Evolutionary conservation across 2,329 filamentous ascomycete species (phyloP).

Genomic region (Aspergillus cejpii): DNA sequence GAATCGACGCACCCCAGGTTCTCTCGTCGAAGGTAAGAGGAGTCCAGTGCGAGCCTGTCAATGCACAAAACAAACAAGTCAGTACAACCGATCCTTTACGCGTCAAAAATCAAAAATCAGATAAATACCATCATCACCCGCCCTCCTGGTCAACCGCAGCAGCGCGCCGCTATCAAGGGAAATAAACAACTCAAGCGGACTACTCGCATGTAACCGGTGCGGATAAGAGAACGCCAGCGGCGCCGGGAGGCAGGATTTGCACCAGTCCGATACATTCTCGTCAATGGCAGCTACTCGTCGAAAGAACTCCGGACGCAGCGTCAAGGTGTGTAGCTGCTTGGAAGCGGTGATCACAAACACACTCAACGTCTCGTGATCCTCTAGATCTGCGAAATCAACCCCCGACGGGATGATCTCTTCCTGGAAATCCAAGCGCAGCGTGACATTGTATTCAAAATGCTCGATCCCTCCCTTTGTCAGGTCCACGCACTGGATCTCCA

Average conservation of each 20-base stretch:
- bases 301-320: slow-evolving; percentile 77
- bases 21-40: slow-evolving; percentile 45
- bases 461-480: slow-evolving; percentile 62
- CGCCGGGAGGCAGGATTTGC: slow-evolving; percentile 66
- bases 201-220: slow-evolving; percentile 71
- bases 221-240: slow-evolving; percentile 70
- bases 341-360: slow-evolving; percentile 72
- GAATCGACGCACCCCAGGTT: slow-evolving; percentile 45
- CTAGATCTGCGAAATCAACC: slow-evolving; percentile 72
- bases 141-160: slow-evolving; percentile 61
- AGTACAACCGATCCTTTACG: slow-evolving; percentile 6
- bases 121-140: slow-evolving; percentile 45
- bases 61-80: neutral
- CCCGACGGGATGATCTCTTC: slow-evolving; percentile 67
- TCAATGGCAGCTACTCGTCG: slow-evolving; percentile 62
- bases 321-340: slow-evolving; percentile 77
- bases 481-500: slow-evolving; percentile 80
- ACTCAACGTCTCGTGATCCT: slow-evolving; percentile 68
- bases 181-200: slow-evolving; percentile 66
- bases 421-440: slow-evolving; percentile 71
- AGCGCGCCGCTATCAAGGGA: slow-evolving; percentile 49
- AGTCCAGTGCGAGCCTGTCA: slow-evolving; percentile 39
- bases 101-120: neutral
- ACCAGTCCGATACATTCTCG: slow-evolving; percentile 66
- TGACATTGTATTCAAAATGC: slow-evolving; percentile 61